Evolutionary conservation across 495 filamentous ascomycete species (phyloP).

Genomic region (Rusavskia elegans): DNA sequence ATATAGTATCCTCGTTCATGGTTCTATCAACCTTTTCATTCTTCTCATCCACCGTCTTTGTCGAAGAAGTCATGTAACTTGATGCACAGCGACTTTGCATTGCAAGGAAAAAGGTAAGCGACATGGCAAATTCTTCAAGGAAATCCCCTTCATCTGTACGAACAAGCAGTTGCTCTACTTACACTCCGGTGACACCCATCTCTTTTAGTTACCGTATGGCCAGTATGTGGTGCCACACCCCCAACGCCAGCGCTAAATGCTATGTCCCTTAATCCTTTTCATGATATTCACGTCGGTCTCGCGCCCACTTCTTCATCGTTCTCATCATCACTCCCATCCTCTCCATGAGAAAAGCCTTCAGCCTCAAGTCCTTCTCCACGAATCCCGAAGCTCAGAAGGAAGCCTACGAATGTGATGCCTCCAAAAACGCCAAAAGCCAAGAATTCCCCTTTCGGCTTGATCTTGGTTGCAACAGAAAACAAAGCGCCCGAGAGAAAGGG

Average conservation of each 20-base stretch:
- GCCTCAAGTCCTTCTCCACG: slow-evolving; percentile 42
- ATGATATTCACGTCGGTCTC: neutral
- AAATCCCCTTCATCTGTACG: no score
- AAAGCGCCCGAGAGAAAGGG: slow-evolving; percentile 77
- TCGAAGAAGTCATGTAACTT: no score
- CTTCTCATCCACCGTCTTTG: no score
- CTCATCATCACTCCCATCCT: slow-evolving; percentile 27
- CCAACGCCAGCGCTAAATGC: neutral
- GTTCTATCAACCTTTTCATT: no score
- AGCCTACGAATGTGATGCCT: slow-evolving; percentile 59
- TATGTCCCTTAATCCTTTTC: neutral
- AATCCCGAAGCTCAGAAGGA: slow-evolving; percentile 59
- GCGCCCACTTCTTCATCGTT: slow-evolving; percentile 28
- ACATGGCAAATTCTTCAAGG: no score
- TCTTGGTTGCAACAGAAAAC: slow-evolving; percentile 53
- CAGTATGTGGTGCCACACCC: neutral
- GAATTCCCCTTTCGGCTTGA: slow-evolving; percentile 68
- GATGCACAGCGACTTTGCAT: no score
- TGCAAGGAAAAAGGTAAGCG: no score
- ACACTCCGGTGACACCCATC: neutral
- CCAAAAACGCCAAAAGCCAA: slow-evolving; percentile 74
- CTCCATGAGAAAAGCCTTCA: slow-evolving; percentile 43
- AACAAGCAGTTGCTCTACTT: no score
- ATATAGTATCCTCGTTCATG: no score
- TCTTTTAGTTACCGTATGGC: neutral